phyloP scores from a whole-genome alignment of 192 early-diverging fungal species.

The Phycomyces blakesleeanus region DNA sequence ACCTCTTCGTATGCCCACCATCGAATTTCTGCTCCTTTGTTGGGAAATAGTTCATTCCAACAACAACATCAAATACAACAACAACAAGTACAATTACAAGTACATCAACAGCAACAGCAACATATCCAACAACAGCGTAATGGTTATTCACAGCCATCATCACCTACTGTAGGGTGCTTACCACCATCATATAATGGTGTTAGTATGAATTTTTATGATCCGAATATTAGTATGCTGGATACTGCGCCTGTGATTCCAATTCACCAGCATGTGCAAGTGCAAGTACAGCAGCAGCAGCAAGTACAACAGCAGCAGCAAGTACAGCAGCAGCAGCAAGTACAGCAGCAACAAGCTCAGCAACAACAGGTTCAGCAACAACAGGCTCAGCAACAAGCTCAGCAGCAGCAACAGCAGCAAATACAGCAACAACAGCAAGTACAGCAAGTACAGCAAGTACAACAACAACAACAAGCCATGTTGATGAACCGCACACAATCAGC shows the following conservation, averaged over 20 bases:
- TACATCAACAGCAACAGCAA: neutral
- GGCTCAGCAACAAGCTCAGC: too few species aligned
- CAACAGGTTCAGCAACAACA: neutral
- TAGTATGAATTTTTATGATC: neutral
- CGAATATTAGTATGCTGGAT: too few species aligned
- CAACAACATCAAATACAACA: neutral
- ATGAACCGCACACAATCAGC: constrained; percentile 1
- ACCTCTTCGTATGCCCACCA: constrained; percentile 10
- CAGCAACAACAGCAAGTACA: neutral
- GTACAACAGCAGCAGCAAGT: neutral
- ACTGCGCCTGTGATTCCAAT: neutral
- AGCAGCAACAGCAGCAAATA: neutral
- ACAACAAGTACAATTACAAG: constrained; percentile 1
- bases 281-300: constrained; percentile 2
- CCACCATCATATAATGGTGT: neutral
- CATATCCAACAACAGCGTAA: constrained; percentile 5
- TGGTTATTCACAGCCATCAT: constrained; percentile 19
- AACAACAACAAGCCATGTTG: neutral
- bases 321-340: neutral
- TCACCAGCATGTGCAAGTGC: neutral
- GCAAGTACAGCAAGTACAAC: neutral
- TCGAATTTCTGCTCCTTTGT: constrained; percentile 16
- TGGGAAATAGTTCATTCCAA: neutral
- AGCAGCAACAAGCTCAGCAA: too few species aligned
- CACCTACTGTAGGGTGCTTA: constrained; percentile 13